Evolutionary conservation across 1,284 basidiomycete genomes (phyloP).

Genomic region (Boletus sp.): DNA sequence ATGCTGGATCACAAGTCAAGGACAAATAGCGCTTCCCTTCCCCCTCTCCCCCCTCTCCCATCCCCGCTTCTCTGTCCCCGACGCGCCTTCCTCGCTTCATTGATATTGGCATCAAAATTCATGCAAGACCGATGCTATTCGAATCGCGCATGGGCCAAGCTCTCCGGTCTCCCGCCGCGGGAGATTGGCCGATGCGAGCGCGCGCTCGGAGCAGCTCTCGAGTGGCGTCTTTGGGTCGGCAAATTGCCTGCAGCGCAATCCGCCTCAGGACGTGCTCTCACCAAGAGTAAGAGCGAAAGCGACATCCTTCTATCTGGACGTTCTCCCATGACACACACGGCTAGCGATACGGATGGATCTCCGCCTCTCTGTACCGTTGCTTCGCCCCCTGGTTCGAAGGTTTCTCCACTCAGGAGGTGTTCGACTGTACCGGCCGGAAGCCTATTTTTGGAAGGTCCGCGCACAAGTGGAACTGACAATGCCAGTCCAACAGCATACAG

Average conservation of each 20-base stretch:
- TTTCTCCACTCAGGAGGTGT: constrained; percentile 22
- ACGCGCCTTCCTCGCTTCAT: constrained; percentile 81
- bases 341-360: constrained; percentile 5
- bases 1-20: constrained; percentile 19
- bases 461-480: constrained; percentile 3
- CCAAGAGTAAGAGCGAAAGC: constrained; percentile 30
- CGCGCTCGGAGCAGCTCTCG: constrained; percentile 73
- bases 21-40: constrained; percentile 25
- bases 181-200: constrained; percentile 81
- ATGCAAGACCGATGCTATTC: constrained; percentile 92
- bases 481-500: constrained; percentile 20
- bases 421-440: constrained; percentile 23
- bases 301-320: constrained; percentile 17
- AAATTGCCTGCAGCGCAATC: constrained; percentile 45
- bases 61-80: constrained; percentile 85
- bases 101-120: constrained; percentile 90
- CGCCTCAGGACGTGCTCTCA: constrained; percentile 25
- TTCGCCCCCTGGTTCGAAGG: constrained; percentile 13
- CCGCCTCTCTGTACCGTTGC: not conserved
- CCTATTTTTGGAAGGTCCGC: constrained; percentile 16
- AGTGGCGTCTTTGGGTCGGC: constrained; percentile 84
- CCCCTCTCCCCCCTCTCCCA: constrained; percentile 54
- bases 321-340: not conserved
- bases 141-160: constrained; percentile 89
- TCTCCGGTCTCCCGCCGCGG: constrained; percentile 72